A percentile compares a stretch with the other conserved stretches of the same genome.
phyloP scores from a whole-genome alignment of 805 yeast species.

The Starmerella etchellsii region DNA sequence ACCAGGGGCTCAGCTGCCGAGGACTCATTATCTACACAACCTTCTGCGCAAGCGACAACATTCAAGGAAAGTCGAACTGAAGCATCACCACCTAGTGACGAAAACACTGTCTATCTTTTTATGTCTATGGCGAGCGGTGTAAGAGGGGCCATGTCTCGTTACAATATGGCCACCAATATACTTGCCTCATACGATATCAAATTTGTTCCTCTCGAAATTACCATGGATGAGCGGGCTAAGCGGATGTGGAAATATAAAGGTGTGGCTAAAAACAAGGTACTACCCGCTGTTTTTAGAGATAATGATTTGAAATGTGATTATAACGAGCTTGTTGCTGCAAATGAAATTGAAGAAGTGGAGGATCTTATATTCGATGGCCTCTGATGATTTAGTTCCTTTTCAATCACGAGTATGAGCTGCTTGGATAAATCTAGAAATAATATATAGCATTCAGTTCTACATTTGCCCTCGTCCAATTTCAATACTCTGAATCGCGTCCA shows the following conservation, averaged over 20 bases:
- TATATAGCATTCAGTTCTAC: too few species aligned
- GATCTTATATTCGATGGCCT: slow-evolving; percentile 22
- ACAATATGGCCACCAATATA: slow-evolving; percentile 59
- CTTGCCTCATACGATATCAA: slow-evolving; percentile 57
- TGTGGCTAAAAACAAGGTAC: slow-evolving; percentile 40
- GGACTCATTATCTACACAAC: not conserved
- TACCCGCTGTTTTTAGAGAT: slow-evolving; percentile 75
- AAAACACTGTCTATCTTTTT: slow-evolving; percentile 42
- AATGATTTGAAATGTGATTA: slow-evolving; percentile 74
- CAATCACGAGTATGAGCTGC: not conserved
- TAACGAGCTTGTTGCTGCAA: slow-evolving; percentile 72
- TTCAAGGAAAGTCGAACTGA: not conserved
- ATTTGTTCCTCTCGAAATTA: slow-evolving; percentile 59
- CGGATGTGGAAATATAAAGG: slow-evolving; percentile 66
- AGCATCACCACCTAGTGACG: slow-evolving; percentile 3
- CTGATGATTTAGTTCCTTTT: slow-evolving; percentile 1
- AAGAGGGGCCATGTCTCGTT: slow-evolving; percentile 52
- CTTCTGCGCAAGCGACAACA: not conserved
- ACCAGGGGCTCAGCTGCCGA: too few species aligned
- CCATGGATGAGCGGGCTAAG: slow-evolving; percentile 73
- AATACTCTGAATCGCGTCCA: too few species aligned
- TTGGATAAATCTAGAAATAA: not conserved
- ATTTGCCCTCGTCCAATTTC: not conserved
- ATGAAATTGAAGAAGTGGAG: slow-evolving; percentile 36
- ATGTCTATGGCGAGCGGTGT: slow-evolving; percentile 83